A percentile compares a stretch with the other conserved stretches of the same genome.
These are phyloP conservation scores for Osmanthus fragrans DNA, from an alignment of 257 asterid species.

Conservation along the genomic window DNA sequence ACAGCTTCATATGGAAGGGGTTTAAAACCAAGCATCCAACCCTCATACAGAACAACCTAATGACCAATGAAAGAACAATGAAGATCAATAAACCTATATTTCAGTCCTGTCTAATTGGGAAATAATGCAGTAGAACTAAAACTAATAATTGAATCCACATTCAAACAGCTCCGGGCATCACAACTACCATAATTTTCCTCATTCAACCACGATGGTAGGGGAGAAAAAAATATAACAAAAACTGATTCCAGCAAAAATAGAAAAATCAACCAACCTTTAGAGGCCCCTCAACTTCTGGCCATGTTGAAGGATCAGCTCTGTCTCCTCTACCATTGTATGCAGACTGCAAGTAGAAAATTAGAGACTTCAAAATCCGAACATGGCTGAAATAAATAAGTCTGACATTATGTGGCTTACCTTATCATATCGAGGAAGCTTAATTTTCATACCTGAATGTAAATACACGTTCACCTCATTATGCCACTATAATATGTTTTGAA, in stretches of 20 bases:
- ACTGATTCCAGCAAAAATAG: not conserved
- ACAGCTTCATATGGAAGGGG: slow-evolving; percentile 73
- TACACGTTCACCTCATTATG: slow-evolving; percentile 8
- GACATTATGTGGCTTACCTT: slow-evolving; percentile 52
- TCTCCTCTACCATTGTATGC: slow-evolving; percentile 93
- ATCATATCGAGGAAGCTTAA: slow-evolving; percentile 92
- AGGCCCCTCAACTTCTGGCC: slow-evolving; percentile 99
- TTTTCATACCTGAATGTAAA: slow-evolving; percentile 58
- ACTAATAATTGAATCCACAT: not conserved
- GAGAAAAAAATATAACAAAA: slow-evolving; percentile 1
- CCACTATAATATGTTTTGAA: slow-evolving; percentile 22
- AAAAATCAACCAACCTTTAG: slow-evolving; percentile 55
- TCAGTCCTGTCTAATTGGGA: not conserved
- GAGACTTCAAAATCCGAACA: slow-evolving; percentile 28
- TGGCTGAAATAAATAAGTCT: slow-evolving; percentile 26
- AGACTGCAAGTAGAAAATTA: slow-evolving; percentile 56
- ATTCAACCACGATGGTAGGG: not conserved
- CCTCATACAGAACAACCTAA: slow-evolving; percentile 92
- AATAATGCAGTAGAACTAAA: not conserved
- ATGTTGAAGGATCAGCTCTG: slow-evolving; percentile 83
- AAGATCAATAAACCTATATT: not conserved
- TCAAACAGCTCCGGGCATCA: slow-evolving; percentile 11
- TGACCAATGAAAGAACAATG: slow-evolving; percentile 20
- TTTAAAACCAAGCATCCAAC: slow-evolving; percentile 99
- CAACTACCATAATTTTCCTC: slow-evolving; percentile 6